A percentile compares a stretch with the other conserved stretches of the same genome.
Evolutionary conservation across 805 yeast genomes (phyloP).

Genomic region (Yamadazyma insecticola): DNA sequence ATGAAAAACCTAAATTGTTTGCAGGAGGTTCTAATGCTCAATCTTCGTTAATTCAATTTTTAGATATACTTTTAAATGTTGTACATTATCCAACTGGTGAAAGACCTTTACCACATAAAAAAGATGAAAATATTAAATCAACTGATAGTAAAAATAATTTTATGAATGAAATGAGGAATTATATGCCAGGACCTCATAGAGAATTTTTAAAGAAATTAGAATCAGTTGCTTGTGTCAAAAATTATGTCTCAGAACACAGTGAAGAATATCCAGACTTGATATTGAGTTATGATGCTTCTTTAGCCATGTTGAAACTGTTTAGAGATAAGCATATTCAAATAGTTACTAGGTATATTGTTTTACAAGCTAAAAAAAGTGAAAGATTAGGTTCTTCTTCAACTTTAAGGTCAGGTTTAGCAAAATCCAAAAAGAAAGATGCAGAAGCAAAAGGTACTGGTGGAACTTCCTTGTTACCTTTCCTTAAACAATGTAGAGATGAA

Average conservation of each 20-base stretch:
- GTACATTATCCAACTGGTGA: slow-evolving; percentile 78
- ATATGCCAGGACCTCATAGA: slow-evolving; percentile 88
- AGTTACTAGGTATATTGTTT: slow-evolving; percentile 79
- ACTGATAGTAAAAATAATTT: slow-evolving; percentile 36
- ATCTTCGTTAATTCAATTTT: slow-evolving; percentile 80
- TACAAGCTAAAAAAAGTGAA: slow-evolving; percentile 63
- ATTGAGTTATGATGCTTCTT: slow-evolving; percentile 79
- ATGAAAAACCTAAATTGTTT: slow-evolving; percentile 46
- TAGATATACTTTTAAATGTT: slow-evolving; percentile 72
- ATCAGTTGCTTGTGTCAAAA: slow-evolving; percentile 54
- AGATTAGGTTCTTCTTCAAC: slow-evolving; percentile 55
- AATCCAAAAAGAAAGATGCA: slow-evolving; percentile 40
- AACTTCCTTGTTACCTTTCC: slow-evolving; percentile 82
- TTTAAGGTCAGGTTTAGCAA: slow-evolving; percentile 63
- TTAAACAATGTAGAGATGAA: slow-evolving; percentile 94
- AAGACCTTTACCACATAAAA: slow-evolving; percentile 25
- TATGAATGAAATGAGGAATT: slow-evolving; percentile 76
- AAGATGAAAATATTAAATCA: slow-evolving; percentile 7
- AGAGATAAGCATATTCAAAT: slow-evolving; percentile 92
- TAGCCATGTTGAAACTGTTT: slow-evolving; percentile 83
- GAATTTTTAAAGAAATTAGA: slow-evolving; percentile 64
- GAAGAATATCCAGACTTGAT: slow-evolving; percentile 49
- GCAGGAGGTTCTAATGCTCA: slow-evolving; percentile 96
- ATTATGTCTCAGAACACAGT: slow-evolving; percentile 48
- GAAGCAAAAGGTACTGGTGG: slow-evolving; percentile 90